A percentile compares a stretch with the other conserved stretches of the same genome.
Evolutionary conservation across 352 stramenopile species (phyloP).

Genomic region (Pseudoperonospora humuli): DNA sequence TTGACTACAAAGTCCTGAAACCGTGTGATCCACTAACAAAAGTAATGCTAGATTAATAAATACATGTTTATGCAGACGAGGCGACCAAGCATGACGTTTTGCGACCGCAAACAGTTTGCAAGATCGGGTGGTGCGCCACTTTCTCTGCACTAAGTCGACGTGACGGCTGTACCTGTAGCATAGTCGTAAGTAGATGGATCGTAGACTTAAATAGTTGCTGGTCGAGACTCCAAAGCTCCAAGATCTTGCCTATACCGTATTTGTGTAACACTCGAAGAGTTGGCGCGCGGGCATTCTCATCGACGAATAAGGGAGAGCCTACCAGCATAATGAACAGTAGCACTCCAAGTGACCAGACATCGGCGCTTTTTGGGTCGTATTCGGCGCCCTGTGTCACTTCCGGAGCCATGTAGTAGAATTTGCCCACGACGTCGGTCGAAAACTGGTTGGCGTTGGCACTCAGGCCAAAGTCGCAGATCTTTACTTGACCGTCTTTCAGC

Average conservation of each 20-base stretch:
- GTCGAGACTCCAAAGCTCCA: constrained; percentile 53
- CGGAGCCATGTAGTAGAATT: constrained; percentile 71
- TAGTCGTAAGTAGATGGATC: constrained; percentile 28
- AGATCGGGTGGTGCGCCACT: constrained; percentile 19
- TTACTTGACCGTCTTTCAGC: constrained; percentile 31
- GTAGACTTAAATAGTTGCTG: constrained; percentile 21
- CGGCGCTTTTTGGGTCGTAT: constrained; percentile 45
- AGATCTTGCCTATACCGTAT: constrained; percentile 43
- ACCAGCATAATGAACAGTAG: constrained; percentile 70
- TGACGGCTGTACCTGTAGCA: constrained; percentile 44
- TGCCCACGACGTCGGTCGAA: constrained; percentile 42
- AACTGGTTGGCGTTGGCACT: constrained; percentile 31
- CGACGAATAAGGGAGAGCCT: constrained; percentile 36
- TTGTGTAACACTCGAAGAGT: constrained; percentile 42
- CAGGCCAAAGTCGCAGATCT: constrained; percentile 66
- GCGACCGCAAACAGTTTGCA: constrained; percentile 3
- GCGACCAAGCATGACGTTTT: background rate
- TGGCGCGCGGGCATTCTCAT: constrained; percentile 30
- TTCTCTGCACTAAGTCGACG: constrained; percentile 29
- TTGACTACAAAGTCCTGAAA: too few relatives aligned
- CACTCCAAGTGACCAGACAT: constrained; percentile 62
- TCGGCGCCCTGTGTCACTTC: constrained; percentile 29
- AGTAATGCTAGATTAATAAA: constrained; percentile 8
- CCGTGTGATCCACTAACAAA: background rate
- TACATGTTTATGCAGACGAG: constrained; percentile 8